These are phyloP conservation scores for Beauveria caledonica DNA, from an alignment of 2,329 filamentous ascomycete species.

Conservation along the genomic window DNA sequence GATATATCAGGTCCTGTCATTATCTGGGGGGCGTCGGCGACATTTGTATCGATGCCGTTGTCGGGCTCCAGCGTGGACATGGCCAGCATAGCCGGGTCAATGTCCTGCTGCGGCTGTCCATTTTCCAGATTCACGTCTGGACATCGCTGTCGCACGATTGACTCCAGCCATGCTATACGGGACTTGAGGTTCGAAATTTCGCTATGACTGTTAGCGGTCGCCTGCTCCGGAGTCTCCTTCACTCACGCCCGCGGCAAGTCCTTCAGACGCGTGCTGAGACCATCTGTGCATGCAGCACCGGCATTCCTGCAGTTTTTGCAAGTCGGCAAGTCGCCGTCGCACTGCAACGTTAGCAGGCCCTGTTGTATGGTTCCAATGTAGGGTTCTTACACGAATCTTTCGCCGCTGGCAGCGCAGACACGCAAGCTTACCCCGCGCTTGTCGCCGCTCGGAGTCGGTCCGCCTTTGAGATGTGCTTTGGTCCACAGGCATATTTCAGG, in stretches of 20 bases:
- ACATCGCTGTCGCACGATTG: conserved; percentile 32
- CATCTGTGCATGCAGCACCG: conserved; percentile 32
- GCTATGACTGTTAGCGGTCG: neutral
- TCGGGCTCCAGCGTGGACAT: conserved; percentile 14
- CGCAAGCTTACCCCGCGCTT: conserved; percentile 22
- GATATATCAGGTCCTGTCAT: neutral
- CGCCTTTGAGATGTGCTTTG: conserved; percentile 5
- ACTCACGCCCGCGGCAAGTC: conserved; percentile 34
- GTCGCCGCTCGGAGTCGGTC: conserved; percentile 17
- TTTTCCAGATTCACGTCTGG: conserved; percentile 31
- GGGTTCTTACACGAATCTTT: conserved; percentile 36
- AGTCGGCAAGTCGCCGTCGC: conserved; percentile 33
- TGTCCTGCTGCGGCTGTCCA: neutral
- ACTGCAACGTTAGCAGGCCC: conserved; percentile 23
- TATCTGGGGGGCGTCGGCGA: conserved; percentile 13
- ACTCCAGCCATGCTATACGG: conserved; percentile 38
- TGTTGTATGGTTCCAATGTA: neutral
- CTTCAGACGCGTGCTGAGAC: conserved; percentile 31
- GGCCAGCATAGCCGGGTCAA: neutral
- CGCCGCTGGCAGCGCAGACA: conserved; percentile 36
- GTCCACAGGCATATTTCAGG: neutral
- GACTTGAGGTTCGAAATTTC: conserved; percentile 28
- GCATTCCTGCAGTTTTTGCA: conserved; percentile 37
- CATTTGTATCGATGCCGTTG: neutral
- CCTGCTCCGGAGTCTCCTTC: neutral